phyloP scores from a whole-genome alignment of 257 asterid genomes.

The Jacaranda copaia region DNA sequence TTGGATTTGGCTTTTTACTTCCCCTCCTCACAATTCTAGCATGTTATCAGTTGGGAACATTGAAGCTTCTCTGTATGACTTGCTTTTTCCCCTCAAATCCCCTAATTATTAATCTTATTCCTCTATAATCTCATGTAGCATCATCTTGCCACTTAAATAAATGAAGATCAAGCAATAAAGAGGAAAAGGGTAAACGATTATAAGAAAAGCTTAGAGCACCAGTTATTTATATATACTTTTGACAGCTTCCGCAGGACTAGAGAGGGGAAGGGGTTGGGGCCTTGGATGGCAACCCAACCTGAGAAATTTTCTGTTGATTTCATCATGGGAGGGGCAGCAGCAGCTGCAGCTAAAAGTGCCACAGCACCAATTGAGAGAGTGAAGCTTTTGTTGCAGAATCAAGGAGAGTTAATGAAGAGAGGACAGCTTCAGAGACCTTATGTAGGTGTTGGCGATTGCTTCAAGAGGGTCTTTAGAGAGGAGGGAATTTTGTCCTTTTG shows the following conservation, averaged over 20 bases:
- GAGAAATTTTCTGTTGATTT: conserved; percentile 82
- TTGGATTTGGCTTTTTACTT: background rate
- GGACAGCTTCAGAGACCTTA: conserved; percentile 89
- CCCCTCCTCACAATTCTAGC: background rate
- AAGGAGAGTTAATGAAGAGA: conserved; percentile 85
- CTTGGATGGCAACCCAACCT: conserved; percentile 58
- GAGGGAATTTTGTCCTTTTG: conserved; percentile 84
- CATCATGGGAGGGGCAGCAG: conserved; percentile 86
- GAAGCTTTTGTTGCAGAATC: conserved; percentile 96
- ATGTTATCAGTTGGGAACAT: background rate
- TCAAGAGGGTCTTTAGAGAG: conserved; percentile 70
- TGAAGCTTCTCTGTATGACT: background rate
- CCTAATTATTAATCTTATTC: background rate
- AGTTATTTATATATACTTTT: conserved; percentile 29
- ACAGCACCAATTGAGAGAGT: conserved; percentile 99
- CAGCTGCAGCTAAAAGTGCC: conserved; percentile 75
- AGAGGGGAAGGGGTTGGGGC: conserved; percentile 49
- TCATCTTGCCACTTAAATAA: background rate
- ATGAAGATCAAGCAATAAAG: background rate
- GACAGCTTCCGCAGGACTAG: conserved; percentile 43
- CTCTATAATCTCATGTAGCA: background rate
- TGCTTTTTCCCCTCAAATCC: background rate
- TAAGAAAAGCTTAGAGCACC: background rate
- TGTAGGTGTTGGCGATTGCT: conserved; percentile 72
- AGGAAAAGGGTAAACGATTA: background rate